Evolutionary conservation across 1,284 basidiomycete genomes (phyloP), one percentile per base, ranked within the genome.

Genomic region (Serendipita sp.): DNA sequence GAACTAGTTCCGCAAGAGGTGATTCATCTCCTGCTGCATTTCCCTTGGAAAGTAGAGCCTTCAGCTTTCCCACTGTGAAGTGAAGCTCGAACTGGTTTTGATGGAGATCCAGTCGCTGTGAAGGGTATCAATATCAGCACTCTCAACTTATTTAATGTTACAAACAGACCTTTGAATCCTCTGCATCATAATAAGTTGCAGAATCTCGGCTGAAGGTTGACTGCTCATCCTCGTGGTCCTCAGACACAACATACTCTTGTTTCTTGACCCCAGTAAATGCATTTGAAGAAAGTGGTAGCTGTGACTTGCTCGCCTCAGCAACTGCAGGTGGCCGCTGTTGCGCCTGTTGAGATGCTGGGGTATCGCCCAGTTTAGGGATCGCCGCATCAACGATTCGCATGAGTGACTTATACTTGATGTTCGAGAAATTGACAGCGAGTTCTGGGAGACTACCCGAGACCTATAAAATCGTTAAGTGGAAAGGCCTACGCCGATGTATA

Each of bases 351-450:
- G 66, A 64, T 60, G 71, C 69, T 29, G 70, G 68, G 38, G 78
- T 80, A 50, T 85, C 80, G 61, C 80, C 88, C 68, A 98, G 87
- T 64, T 87, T 82, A 2, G 96, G 96, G 44, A 99, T 85, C 34
- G 88, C 84, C 10, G 93, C 87, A 69, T 98, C 93, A 69, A 99
- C 84, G 66, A 99, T 80, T 17, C 88, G 84, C 90, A 99, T 93
- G 50, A 99, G 75, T 2, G 88, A 83, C 74, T 95, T 92, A 76
- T 99, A 99, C 74, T 99, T 99, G 26, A 81, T 80, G 69, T 99
- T 96, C 3, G 96, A 99, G 66, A 99, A 81, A 74, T 99, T 99
- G 71, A 97, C 80, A 69, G 91, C 87, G 3, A 99, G 78, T 49
- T 83, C 84, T 1, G 96, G 95, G 63, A 99, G 76, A 66, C 88